phyloP scores from a whole-genome alignment of 2,329 filamentous ascomycete species.

The Rosellinia necatrix region DNA sequence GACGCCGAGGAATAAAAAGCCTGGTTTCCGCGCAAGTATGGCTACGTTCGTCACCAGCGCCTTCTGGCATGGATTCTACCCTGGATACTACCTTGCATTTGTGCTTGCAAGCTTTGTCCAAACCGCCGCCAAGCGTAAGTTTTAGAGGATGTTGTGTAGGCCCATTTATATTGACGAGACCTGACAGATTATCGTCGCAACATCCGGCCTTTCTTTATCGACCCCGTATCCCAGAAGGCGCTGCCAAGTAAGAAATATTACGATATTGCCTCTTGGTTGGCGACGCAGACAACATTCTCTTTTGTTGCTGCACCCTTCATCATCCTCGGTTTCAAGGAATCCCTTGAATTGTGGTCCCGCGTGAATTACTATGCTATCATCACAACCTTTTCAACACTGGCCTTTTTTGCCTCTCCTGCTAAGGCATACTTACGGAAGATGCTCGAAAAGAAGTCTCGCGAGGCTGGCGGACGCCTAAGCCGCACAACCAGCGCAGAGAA shows the following conservation, averaged over 20 bases:
- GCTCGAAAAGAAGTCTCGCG: constrained; percentile 61
- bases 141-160: neutral
- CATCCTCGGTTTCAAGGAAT: constrained; percentile 73
- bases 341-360: constrained; percentile 76
- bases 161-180: constrained; percentile 21
- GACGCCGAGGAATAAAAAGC: constrained; percentile 93
- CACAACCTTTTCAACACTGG: constrained; percentile 66
- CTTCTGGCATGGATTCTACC: constrained; percentile 98
- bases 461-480: constrained; percentile 51
- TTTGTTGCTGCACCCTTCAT: constrained; percentile 87
- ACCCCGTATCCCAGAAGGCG: constrained; percentile 71
- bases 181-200: constrained; percentile 84
- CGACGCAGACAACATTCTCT: constrained; percentile 81
- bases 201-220: constrained; percentile 89
- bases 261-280: constrained; percentile 74
- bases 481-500: constrained; percentile 63
- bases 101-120: constrained; percentile 89
- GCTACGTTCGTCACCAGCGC: constrained; percentile 94
- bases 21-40: constrained; percentile 91
- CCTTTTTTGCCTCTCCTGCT: constrained; percentile 79
- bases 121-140: constrained; percentile 89
- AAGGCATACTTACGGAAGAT: constrained; percentile 63
- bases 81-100: constrained; percentile 93
- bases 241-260: constrained; percentile 81
- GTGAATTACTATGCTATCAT: constrained; percentile 88